Evolutionary conservation across 2,329 filamentous ascomycete genomes (phyloP).

Genomic region (Aspergillus sojae): DNA sequence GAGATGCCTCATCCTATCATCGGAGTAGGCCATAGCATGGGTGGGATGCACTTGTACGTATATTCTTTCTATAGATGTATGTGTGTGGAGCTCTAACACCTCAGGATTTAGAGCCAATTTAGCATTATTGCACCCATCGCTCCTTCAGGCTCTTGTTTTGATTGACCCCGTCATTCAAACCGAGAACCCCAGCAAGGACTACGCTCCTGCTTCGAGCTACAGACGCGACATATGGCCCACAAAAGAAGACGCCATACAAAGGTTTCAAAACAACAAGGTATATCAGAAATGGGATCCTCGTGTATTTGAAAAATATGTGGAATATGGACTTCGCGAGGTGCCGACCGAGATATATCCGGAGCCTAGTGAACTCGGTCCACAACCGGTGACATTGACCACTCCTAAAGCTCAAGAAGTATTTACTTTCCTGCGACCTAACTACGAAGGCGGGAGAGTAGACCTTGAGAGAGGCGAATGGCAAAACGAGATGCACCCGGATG

Average conservation of each 20-base stretch:
- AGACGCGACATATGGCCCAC: constrained; percentile 7
- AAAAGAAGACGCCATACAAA: constrained; percentile 1
- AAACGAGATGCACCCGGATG: constrained; percentile 38
- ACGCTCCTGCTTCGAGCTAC: constrained; percentile 5
- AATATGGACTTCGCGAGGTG: constrained; percentile 2
- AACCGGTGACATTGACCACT: constrained; percentile 5
- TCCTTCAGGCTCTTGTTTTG: constrained; percentile 5
- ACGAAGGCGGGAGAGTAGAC: constrained; percentile 11
- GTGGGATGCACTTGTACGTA: constrained; percentile 63
- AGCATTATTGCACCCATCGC: constrained; percentile 1
- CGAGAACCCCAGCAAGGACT: background rate
- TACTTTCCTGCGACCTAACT: background rate
- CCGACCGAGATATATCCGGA: constrained; percentile 6
- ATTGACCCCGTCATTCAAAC: constrained; percentile 4
- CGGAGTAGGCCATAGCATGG: constrained; percentile 84
- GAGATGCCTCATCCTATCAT: constrained; percentile 75
- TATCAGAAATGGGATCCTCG: constrained; percentile 3
- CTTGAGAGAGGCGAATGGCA: background rate
- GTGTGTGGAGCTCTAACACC: background rate
- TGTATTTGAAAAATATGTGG: background rate
- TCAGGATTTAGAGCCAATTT: background rate
- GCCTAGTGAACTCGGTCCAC: background rate
- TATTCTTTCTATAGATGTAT: background rate
- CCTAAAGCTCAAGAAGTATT: constrained; percentile 7
- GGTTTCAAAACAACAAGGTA: background rate